Conservation (phyloP, 2,329 filamentous ascomycete species). For the Ilyonectria robusta region DNA sequence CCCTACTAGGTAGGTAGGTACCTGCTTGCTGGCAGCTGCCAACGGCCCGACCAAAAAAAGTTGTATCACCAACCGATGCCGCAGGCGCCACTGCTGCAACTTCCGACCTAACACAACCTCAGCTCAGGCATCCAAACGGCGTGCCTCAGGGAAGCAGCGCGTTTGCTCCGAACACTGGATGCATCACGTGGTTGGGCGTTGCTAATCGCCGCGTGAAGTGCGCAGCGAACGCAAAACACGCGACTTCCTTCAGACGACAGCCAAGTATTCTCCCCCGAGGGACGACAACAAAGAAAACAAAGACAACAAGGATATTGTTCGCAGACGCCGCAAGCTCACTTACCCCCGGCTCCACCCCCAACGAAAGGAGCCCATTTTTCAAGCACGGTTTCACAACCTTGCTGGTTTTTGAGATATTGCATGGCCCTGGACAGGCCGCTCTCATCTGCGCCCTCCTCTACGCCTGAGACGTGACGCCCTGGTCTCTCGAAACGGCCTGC, state of each 20-base stretch:
- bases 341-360: not conserved
- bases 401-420: not conserved
- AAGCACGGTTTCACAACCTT: not conserved
- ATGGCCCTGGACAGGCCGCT: not conserved
- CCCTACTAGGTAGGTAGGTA: not conserved
- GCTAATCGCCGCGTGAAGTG: conserved; percentile 1
- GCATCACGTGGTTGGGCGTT: not conserved
- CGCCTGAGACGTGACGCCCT: conserved; percentile 7
- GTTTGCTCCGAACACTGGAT: not conserved
- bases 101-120: not conserved
- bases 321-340: not conserved
- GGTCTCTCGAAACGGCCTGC: conserved; percentile 17
- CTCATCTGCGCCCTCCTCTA: not conserved
- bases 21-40: not conserved
- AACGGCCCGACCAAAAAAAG: not conserved
- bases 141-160: not conserved
- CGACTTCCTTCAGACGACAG: not conserved
- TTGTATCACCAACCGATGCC: not conserved
- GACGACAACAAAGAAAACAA: not conserved
- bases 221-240: conserved; percentile 9
- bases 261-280: no score
- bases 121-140: not conserved
- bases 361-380: not conserved
- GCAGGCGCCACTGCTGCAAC: not conserved
- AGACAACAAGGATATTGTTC: not conserved